These are phyloP conservation scores for Citrus cavaleriei DNA, from an alignment of 345 rosid species.

Conservation along the genomic window DNA sequence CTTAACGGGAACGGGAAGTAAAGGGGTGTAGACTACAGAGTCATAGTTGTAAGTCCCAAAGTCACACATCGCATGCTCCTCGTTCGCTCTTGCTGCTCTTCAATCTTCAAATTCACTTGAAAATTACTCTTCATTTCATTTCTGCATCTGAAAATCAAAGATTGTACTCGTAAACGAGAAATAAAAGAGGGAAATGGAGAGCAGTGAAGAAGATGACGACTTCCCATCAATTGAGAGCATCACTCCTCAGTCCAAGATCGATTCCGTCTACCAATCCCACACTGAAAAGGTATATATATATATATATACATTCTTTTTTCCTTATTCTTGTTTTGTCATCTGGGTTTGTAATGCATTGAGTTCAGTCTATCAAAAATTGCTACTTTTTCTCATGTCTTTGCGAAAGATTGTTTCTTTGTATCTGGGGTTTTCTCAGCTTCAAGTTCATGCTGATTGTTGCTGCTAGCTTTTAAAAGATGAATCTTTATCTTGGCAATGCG, in stretches of 20 bases:
- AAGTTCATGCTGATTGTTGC: neutral
- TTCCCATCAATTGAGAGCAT: constrained; percentile 79
- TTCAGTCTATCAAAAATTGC: neutral
- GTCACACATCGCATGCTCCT: neutral
- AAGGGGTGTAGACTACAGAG: too few relatives aligned
- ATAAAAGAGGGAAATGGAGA: constrained; percentile 50
- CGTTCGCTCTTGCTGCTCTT: neutral
- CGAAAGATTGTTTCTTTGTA: neutral
- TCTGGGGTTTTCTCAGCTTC: neutral
- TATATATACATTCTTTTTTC: neutral
- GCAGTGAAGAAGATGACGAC: constrained; percentile 98
- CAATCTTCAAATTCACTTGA: neutral
- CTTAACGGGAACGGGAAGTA: too few relatives aligned
- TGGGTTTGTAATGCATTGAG: neutral
- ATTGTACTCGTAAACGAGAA: neutral
- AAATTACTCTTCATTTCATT: neutral
- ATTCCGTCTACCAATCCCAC: constrained; percentile 78
- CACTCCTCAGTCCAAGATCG: constrained; percentile 83
- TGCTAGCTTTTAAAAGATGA: neutral
- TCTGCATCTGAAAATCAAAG: neutral
- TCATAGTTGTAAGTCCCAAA: neutral
- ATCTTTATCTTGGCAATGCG: neutral
- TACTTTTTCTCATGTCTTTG: neutral
- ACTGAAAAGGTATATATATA: constrained; percentile 64
- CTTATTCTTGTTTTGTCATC: neutral